Conservation (phyloP, 306 rosid genomes). For the Acacia confusa region DNA sequence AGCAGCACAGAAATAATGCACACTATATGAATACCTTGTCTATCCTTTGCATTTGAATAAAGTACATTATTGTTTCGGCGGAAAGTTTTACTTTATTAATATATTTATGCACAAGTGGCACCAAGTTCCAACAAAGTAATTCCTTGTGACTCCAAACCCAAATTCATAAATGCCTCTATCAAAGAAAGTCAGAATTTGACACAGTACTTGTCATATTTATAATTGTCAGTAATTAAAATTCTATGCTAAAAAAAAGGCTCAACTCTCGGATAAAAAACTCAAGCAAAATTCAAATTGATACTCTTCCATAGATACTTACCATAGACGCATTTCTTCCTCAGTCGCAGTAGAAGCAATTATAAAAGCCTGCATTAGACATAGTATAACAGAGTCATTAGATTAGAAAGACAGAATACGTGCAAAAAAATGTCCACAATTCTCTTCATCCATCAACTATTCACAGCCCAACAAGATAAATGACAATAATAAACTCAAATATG, state of each 20-base stretch:
- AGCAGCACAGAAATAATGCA: not conserved
- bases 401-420: constrained; percentile 9
- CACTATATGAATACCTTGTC: not conserved
- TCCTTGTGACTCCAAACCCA: constrained; percentile 9
- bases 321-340: constrained; percentile 91
- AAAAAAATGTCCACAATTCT: constrained; percentile 9
- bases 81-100: not conserved
- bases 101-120: constrained; percentile 2
- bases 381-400: constrained; percentile 24
- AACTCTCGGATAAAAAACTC: not conserved
- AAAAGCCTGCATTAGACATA: constrained; percentile 66
- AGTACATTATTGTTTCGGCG: not conserved
- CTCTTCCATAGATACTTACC: constrained; percentile 47
- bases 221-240: not conserved
- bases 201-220: not conserved
- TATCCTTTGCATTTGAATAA: constrained; percentile 5
- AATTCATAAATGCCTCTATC: not conserved
- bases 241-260: constrained; percentile 19
- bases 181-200: constrained; percentile 1
- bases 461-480: constrained; percentile 19
- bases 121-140: constrained; percentile 5
- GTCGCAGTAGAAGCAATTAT: constrained; percentile 98
- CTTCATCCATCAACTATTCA: not conserved
- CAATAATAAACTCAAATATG: constrained; percentile 13
- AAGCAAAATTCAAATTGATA: not conserved